phyloP scores from a whole-genome alignment of 106 monocot genomes.

The Ottelia alismoides region DNA sequence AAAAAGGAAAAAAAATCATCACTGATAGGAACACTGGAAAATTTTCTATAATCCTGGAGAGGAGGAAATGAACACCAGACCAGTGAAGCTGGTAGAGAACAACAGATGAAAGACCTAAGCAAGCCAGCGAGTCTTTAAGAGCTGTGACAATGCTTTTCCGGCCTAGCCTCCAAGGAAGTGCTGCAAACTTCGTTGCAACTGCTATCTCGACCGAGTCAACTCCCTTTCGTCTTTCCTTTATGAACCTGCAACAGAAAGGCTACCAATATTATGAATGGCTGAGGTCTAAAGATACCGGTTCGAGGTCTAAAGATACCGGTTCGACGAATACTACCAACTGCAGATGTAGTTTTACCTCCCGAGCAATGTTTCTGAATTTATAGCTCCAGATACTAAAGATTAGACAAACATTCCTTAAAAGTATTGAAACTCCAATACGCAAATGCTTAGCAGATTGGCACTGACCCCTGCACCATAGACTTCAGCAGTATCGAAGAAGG shows the following conservation, averaged over 20 bases:
- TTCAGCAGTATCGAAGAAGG: slow-evolving; percentile 97
- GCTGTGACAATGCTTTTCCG: slow-evolving; percentile 71
- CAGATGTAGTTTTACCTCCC: too few relatives aligned
- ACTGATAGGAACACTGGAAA: not conserved
- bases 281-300: too few relatives aligned
- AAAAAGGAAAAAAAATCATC: not conserved
- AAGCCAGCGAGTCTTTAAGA: slow-evolving; percentile 60
- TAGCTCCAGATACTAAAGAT: slow-evolving; percentile 21
- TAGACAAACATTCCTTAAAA: not conserved
- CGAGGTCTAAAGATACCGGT: too few relatives aligned
- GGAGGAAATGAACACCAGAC: slow-evolving; percentile 18
- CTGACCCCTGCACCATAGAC: slow-evolving; percentile 81
- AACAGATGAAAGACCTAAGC: slow-evolving; percentile 71
- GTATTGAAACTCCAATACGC: not conserved
- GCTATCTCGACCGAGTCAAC: slow-evolving; percentile 55
- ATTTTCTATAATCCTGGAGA: not conserved
- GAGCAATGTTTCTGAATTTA: slow-evolving; percentile 85
- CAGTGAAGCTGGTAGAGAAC: slow-evolving; percentile 96
- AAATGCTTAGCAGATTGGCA: not conserved
- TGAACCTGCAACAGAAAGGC: slow-evolving; percentile 63
- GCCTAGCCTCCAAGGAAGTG: slow-evolving; percentile 91
- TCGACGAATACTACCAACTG: too few relatives aligned
- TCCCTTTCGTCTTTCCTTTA: slow-evolving; percentile 58
- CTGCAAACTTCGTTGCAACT: slow-evolving; percentile 92
- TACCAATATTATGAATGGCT: too few relatives aligned